Conservation (phyloP, 306 rosid genomes). For the Albizia julibrissin region DNA sequence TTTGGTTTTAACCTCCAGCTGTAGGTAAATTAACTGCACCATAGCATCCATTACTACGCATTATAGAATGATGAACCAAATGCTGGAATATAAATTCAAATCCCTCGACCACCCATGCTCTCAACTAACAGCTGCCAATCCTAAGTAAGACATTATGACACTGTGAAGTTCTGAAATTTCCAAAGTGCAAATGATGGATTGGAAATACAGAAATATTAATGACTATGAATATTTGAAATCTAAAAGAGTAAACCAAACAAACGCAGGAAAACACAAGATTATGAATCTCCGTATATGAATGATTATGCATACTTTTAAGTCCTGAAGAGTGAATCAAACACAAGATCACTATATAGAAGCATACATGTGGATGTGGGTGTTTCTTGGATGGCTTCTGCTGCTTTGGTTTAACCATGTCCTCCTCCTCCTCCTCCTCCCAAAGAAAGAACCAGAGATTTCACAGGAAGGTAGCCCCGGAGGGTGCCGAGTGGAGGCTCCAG, state of each 20-base stretch:
- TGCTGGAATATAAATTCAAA: slow-evolving; percentile 27
- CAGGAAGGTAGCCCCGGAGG: not conserved
- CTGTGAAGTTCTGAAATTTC: not conserved
- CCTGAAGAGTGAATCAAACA: not conserved
- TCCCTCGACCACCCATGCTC: not conserved
- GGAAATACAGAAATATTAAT: slow-evolving; percentile 7
- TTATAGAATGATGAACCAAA: not conserved
- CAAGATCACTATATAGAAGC: not conserved
- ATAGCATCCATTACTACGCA: not conserved
- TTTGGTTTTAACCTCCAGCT: not conserved
- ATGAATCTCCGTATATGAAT: slow-evolving; percentile 14
- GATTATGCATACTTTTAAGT: slow-evolving; percentile 4
- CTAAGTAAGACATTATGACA: not conserved
- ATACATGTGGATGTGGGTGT: slow-evolving; percentile 38
- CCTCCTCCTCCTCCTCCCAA: not conserved
- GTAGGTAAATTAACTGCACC: slow-evolving; percentile 21
- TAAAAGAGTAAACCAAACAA: not conserved
- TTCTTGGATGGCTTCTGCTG: slow-evolving; percentile 49
- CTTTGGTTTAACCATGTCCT: slow-evolving; percentile 48
- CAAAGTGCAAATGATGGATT: not conserved
- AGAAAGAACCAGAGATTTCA: slow-evolving; percentile 17
- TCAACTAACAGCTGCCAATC: not conserved
- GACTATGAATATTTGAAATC: slow-evolving; percentile 1
- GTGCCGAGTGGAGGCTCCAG: not conserved
- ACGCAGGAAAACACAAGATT: not conserved